Evolutionary conservation across 2,329 filamentous ascomycete species (phyloP).

Genomic region (Calonectria fujianensis): DNA sequence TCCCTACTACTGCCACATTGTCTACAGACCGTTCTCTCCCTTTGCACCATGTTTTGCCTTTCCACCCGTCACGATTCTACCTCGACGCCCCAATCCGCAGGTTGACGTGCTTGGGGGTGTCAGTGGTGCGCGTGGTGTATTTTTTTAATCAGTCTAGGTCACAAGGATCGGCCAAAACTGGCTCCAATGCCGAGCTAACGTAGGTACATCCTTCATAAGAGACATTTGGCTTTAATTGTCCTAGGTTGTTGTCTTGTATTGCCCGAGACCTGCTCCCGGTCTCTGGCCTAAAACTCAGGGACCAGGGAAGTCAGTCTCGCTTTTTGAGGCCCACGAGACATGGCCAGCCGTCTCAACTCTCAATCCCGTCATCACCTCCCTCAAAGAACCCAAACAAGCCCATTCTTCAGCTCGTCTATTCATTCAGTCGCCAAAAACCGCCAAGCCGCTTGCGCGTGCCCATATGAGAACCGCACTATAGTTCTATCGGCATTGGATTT

Average conservation of each 20-base stretch:
- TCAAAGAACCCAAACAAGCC: background rate
- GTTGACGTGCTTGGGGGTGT: background rate
- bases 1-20: background rate
- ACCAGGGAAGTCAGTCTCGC: constrained; percentile 20
- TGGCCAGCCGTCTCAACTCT: constrained; percentile 1
- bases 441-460: background rate
- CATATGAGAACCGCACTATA: background rate
- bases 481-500: background rate
- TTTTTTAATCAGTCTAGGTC: background rate
- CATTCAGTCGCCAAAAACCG: background rate
- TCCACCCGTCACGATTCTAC: background rate
- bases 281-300: constrained; percentile 8
- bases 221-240: constrained; percentile 27
- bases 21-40: background rate
- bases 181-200: constrained; percentile 33
- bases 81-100: background rate
- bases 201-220: constrained; percentile 20
- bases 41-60: too few relatives aligned
- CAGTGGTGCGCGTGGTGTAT: background rate
- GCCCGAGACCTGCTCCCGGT: constrained; percentile 26
- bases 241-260: constrained; percentile 23
- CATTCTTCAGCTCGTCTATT: background rate
- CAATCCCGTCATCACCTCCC: background rate
- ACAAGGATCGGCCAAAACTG: constrained; percentile 18
- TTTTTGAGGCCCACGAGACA: constrained; percentile 3